Conservation (phyloP, 495 filamentous ascomycete species). For the Annulohypoxylon stygium region DNA sequence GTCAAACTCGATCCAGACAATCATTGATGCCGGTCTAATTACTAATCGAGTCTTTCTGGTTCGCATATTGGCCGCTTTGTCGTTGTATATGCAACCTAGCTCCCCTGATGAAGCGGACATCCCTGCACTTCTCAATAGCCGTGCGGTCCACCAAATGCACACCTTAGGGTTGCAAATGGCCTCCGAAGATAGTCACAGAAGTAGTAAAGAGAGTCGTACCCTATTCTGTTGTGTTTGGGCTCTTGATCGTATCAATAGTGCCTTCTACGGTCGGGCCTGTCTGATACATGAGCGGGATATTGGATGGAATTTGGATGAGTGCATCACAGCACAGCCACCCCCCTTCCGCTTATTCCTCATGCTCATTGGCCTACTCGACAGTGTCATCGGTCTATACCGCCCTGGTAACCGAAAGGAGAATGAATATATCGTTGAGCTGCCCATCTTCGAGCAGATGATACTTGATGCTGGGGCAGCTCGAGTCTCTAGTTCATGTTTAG, state of each 20-base stretch:
- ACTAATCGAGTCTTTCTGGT: conserved; percentile 50
- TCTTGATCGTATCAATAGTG: conserved; percentile 73
- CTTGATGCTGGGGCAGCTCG: conserved; percentile 58
- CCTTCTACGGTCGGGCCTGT: conserved; percentile 73
- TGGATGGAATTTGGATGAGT: conserved; percentile 66
- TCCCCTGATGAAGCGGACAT: conserved; percentile 50
- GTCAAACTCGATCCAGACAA: conserved; percentile 52
- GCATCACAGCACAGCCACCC: conserved; percentile 59
- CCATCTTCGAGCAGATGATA: conserved; percentile 76
- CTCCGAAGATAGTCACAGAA: conserved; percentile 48
- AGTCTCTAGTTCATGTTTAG: conserved; percentile 58
- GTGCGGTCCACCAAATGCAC: conserved; percentile 70
- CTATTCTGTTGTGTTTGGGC: conserved; percentile 78
- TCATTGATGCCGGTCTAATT: conserved; percentile 51
- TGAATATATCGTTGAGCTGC: conserved; percentile 64
- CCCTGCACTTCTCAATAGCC: conserved; percentile 50
- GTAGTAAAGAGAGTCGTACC: conserved; percentile 47
- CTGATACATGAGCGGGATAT: conserved; percentile 75
- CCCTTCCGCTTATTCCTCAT: conserved; percentile 62
- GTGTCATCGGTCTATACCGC: conserved; percentile 76
- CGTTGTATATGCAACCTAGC: conserved; percentile 53
- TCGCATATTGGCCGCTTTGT: conserved; percentile 51
- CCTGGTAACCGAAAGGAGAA: conserved; percentile 68
- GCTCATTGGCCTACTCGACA: conserved; percentile 67
- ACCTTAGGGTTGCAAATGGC: conserved; percentile 73